phyloP scores from a whole-genome alignment of 2,329 filamentous ascomycete species.

The Cercospora sp. region DNA sequence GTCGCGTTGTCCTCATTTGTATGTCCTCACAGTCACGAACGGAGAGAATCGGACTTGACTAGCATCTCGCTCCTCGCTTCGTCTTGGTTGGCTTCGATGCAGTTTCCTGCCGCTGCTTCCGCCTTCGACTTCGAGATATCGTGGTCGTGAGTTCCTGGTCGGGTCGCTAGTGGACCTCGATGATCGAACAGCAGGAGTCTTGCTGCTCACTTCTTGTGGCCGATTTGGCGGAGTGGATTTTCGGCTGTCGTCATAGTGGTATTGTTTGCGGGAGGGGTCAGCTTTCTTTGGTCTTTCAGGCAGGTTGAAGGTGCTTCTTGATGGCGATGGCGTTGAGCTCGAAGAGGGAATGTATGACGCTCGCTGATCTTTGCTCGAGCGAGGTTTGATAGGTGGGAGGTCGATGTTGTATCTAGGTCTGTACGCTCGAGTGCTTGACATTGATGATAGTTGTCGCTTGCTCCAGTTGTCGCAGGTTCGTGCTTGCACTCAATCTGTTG shows the following conservation, averaged over 20 bases:
- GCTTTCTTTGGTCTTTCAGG: not conserved
- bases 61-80: not conserved
- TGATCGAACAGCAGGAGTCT: not conserved
- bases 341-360: not conserved
- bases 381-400: not conserved
- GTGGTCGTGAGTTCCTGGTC: not conserved
- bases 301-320: not conserved
- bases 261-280: not conserved
- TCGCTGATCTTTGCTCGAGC: conserved; percentile 4
- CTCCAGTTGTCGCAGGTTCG: not conserved
- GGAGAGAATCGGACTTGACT: conserved; percentile 10
- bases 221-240: not conserved
- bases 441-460: not conserved
- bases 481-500: not conserved
- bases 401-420: not conserved
- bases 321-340: not conserved
- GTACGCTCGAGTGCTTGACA: not conserved
- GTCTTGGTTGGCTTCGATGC: not conserved
- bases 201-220: not conserved
- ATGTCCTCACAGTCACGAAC: conserved; percentile 9
- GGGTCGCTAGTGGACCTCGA: not conserved
- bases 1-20: not conserved
- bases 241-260: not conserved
- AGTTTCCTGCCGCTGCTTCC: not conserved
- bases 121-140: not conserved